Evolutionary conservation across 2,329 filamentous ascomycete genomes (phyloP), one percentile per base, ranked within the genome.

Genomic region (Zelopaecilomyces penicillatus): DNA sequence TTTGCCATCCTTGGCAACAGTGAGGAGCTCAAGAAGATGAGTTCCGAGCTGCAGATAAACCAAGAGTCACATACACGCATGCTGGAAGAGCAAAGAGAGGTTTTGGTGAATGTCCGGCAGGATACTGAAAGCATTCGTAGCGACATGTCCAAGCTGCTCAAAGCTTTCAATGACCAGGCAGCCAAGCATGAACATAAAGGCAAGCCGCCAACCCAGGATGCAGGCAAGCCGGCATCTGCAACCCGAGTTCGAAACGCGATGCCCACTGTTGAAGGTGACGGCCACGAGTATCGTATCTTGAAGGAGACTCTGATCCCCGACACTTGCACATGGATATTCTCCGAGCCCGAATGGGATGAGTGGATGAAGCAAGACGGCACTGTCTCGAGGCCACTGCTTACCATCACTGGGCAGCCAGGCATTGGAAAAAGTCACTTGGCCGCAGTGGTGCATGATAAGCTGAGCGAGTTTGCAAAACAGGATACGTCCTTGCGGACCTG

Each of bases 381-480:
- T 3, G 5, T 11, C 2, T 19, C 32, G 8, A 32, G 45, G 4
- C 51, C 51, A 0, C 9, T 64, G 0, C 52, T 67, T 1, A 58
- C 56, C n/a, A 47, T 67, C 4, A 48, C 50, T 0, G 61, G 57
- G 2, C 41, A 50, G 0, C 54, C 61, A 1, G 64, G 64, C 1
- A 52, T 55, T 0, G 64, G 64, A 0, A 67, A 67, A 33, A 62
- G 61, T 10, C 56, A 61, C 8, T 41, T 66, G 0, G 61, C 57
- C 0, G 55, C 56, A 0, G 42, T 46, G 0, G 26, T 60, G 0
- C 47, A 56, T n/a, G 54, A 58, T 32, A 53, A 43, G 6, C 41
- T 61, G 2, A 37, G 43, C 0, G 35, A 49, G 0, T 34, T 46
- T 7, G 53, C 49, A 0, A 28, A 37, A 1, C 50, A 51, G 0